phyloP scores from a whole-genome alignment of 2,329 filamentous ascomycete species.

The Coniochaeta sp. region DNA sequence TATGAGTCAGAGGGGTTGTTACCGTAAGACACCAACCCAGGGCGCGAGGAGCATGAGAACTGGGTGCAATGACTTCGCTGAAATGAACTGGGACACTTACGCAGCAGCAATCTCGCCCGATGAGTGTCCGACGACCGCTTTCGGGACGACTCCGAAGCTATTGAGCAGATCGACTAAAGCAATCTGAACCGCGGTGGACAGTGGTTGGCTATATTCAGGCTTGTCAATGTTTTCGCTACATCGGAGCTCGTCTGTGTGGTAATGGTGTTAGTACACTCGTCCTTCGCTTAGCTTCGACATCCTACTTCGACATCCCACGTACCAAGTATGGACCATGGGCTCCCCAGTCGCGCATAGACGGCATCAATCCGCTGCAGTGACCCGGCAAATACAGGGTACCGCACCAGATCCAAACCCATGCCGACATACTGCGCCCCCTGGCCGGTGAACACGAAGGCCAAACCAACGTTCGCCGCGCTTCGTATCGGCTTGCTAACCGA shows the following conservation, averaged over 20 bases:
- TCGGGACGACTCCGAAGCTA: conserved; percentile 3
- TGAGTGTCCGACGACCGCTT: conserved; percentile 8
- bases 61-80: conserved; percentile 15
- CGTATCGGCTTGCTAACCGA: conserved; percentile 11
- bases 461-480: conserved; percentile 7
- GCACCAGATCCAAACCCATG: conserved; percentile 6
- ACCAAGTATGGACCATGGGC: not conserved
- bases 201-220: conserved; percentile 6
- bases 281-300: no score
- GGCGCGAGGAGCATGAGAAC: conserved; percentile 2
- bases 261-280: no score
- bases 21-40: no score
- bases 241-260: not conserved
- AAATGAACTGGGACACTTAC: conserved; percentile 21
- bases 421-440: conserved; percentile 7
- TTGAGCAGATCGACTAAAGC: conserved; percentile 5
- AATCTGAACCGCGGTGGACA: conserved; percentile 6
- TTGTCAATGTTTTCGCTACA: not conserved
- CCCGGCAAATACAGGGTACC: not conserved
- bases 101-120: conserved; percentile 26
- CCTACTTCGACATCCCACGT: no score
- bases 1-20: no score
- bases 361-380: not conserved
- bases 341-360: not conserved
- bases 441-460: conserved; percentile 8